Conservation (phyloP, 306 rosid genomes). For the Lathyrus aphaca region DNA sequence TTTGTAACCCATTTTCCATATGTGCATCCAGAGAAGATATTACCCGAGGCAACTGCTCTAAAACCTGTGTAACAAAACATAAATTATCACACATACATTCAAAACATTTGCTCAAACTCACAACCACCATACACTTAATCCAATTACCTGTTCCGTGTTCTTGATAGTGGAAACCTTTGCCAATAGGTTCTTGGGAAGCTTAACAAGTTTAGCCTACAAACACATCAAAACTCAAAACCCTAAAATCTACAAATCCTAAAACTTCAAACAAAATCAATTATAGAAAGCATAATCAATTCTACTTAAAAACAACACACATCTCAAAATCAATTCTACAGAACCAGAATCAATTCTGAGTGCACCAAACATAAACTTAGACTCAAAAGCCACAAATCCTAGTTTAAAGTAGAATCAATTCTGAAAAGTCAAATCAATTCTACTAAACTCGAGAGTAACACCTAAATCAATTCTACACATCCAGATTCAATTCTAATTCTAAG, state of each 20-base stretch:
- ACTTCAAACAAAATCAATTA: too few relatives aligned
- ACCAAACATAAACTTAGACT: too few relatives aligned
- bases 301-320: too few relatives aligned
- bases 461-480: too few relatives aligned
- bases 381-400: too few relatives aligned
- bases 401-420: too few relatives aligned
- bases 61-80: slow-evolving; percentile 61
- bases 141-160: slow-evolving; percentile 77
- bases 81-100: not conserved
- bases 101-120: slow-evolving; percentile 15
- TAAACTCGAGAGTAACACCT: too few relatives aligned
- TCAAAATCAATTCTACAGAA: too few relatives aligned
- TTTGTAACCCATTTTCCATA: slow-evolving; percentile 77
- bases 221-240: slow-evolving; percentile 3
- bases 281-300: too few relatives aligned
- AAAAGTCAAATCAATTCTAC: too few relatives aligned
- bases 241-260: not conserved
- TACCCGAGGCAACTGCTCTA: slow-evolving; percentile 82
- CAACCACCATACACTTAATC: slow-evolving; percentile 3
- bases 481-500: too few relatives aligned
- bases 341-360: too few relatives aligned
- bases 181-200: slow-evolving; percentile 85
- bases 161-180: slow-evolving; percentile 64
- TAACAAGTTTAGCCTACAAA: slow-evolving; percentile 66
- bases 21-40: slow-evolving; percentile 84